These are phyloP conservation scores for Sisymbrium altissimum DNA, from an alignment of 345 rosid species.

Conservation along the genomic window DNA sequence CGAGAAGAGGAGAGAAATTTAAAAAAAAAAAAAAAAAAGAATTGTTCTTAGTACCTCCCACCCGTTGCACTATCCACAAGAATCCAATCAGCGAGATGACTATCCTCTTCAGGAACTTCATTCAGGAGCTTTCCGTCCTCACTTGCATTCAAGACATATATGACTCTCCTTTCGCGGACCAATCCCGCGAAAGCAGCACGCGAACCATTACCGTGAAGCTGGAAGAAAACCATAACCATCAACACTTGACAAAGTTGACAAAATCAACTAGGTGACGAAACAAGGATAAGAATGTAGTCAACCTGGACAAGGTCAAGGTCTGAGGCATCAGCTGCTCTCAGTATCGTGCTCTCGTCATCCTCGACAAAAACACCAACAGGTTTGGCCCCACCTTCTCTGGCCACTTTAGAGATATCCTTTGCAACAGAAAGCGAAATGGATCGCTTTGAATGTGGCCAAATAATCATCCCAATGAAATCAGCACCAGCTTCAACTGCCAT, in stretches of 20 bases:
- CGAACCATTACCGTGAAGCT: slow-evolving; percentile 84
- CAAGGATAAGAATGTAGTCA: slow-evolving; percentile 1
- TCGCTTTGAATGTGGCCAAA: slow-evolving; percentile 83
- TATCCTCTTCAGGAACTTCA: slow-evolving; percentile 59
- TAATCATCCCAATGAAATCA: slow-evolving; percentile 77
- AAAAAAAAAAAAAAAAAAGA: neutral
- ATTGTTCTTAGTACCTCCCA: slow-evolving; percentile 53
- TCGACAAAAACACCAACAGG: slow-evolving; percentile 93
- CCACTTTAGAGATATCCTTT: slow-evolving; percentile 77
- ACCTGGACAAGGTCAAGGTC: slow-evolving; percentile 84
- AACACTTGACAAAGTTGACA: neutral
- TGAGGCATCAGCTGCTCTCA: slow-evolving; percentile 60
- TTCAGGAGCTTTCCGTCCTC: slow-evolving; percentile 62
- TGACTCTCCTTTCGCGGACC: slow-evolving; percentile 42
- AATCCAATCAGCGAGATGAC: slow-evolving; percentile 72
- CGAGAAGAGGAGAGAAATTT: neutral
- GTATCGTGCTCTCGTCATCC: slow-evolving; percentile 60
- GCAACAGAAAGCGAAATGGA: slow-evolving; percentile 71
- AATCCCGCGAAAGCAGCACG: slow-evolving; percentile 56
- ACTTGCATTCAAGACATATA: slow-evolving; percentile 79
- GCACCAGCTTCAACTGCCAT: slow-evolving; percentile 93
- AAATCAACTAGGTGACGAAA: neutral
- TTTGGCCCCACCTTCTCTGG: slow-evolving; percentile 61
- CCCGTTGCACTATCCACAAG: slow-evolving; percentile 85
- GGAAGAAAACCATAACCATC: slow-evolving; percentile 11